Base-by-base conservation (phyloP, 2,329 filamentous ascomycete genomes). In the Hymenoscyphus fructigenus region DNA sequence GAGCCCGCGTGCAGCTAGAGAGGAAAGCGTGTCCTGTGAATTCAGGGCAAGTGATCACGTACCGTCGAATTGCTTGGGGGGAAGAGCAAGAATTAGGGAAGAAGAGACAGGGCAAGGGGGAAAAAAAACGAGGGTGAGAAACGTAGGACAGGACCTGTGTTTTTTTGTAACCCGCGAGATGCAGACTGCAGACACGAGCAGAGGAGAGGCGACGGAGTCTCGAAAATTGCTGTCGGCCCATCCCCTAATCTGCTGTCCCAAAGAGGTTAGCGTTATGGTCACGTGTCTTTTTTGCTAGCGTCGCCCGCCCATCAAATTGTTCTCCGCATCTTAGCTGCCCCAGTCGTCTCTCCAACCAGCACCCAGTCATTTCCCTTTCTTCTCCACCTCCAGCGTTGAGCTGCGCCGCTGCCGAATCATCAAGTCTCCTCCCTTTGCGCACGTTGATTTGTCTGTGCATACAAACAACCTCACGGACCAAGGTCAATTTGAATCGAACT, bases 41-140 rank as follows among this genome's bases (percentile, higher is more conserved):
- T 57, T 57, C 14, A 57, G 23, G 57, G 47, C 47, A 57, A 61
- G 61, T 20, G 34, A 65, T 57, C 57, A 66, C 65, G 53, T 63
- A 68, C 62, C 60, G 56, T 36, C 9, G 14, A 36, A 36, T 36
- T 36, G 34, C 6, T 36, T 10, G 14, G 34, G 57, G 29, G 20
- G 38, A 17, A 41, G 20, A 56, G 20, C 6, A 56, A 47, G 38
- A 50, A 26, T 28, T 32, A 34, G 28, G 15, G n/a, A 63, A 23
- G 56, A n/a, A 36, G 28, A 1, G 29, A 28, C 9, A 57, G 56
- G 28, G 17, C 29, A 57, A 32, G 28, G 56, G 28, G 56, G 56
- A 57, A 57, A 44, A 57, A 44, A 47, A 61, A 64, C 59, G 58
- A 64, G 59, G 55, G 55, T 57, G 47, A 56, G 55, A 59, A 36